Base-by-base conservation (phyloP, 768 basidiomycete species). In the Baorangia bicolor region DNA sequence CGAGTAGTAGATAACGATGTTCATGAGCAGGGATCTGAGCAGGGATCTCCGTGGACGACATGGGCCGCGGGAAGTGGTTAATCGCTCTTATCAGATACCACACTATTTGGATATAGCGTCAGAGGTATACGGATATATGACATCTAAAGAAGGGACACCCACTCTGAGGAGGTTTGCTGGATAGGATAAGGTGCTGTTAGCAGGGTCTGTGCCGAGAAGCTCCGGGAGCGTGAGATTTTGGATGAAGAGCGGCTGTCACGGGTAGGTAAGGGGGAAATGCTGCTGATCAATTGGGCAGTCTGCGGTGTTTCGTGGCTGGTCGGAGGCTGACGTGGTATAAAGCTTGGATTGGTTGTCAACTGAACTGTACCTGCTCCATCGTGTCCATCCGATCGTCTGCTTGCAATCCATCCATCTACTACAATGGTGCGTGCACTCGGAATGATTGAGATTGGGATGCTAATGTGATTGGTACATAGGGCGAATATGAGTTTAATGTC, bases 401-500 rank as follows among this genome's bases (percentile, higher is more conserved):
- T 31, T 49, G 38, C 46, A 40, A 20, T 43, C 55, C 13, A 60
- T 35, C 21, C 14, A 39, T 53, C 45, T 16, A 44, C 31, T 37
- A 50, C 53, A n/a, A 69, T 68, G 67, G 67, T 69, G 44, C 35
- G 67, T 51, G 28, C 40, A 38, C 20, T 14, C 27, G 11, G 30
- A 25, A 5, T 5, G 9, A 23, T 16, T 1, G 35, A n/a, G 35
- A 40, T 28, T 2, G 28, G 13, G 20, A 41, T 13, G 35, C 55
- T 64, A 12, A 67, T 40, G 21, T 2, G 39, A 39, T 20, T 11
- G 38, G 7, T 13, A 38, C 40, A 23, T 25, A 70, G 66, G 55
- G 53, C 28, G 43, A 62, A 49, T 94, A 93, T 75, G 80, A 86
- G 71, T 93, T 92, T 68, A 79, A 92, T 63, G 92, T 94, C 73